Base-by-base conservation (phyloP, 1,284 basidiomycete genomes). In the Sanguinoderma infundibulare region DNA sequence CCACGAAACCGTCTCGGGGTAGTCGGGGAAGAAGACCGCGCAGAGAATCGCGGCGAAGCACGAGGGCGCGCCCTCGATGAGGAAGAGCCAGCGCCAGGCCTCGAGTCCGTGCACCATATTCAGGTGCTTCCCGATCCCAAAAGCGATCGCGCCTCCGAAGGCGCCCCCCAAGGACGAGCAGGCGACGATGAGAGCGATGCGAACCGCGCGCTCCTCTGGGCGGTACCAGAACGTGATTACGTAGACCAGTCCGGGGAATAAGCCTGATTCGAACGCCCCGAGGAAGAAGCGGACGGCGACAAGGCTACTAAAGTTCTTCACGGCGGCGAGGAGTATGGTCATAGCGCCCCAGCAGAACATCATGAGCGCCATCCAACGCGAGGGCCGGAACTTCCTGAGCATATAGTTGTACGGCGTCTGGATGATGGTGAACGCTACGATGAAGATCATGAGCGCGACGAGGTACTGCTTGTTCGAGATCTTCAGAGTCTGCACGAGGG, bases 241-340 rank as follows among this genome's bases (percentile, higher is more conserved):
- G 58, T 66, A 69, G 57, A 85, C 83, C 59, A 86, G 84, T 39
- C 85, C 86, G 8, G 87, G 87, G 51, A 90, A 81, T 32, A 90
- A 76, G 10, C 87, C 87, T 26, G 87, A 86, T 75, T 90, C 88
- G 65, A 83, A 87, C 0, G 85, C 67, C 5, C 87, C 89, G 32
- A 91, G 80, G 62, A 84, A 80, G 66, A 90, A 75, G 10, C 89
- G 79, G n/a, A 88, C 80, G 0, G 81, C 75, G 24, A 74, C 68
- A 42, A 80, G 68, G 12, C 67, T 71, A 14, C 69, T 67, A 59
- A 74, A 80, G 67, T 72, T 77, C 22, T 69, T 63, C 24, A 77
- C 73, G 17, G 70, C 67, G 39, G 74, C 74, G 12, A 76, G 70
- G 26, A 73, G 65, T 65, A 77, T 74, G 53, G 79, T 81, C 67